phyloP scores from a whole-genome alignment of 1,284 basidiomycete genomes.

The Ustilago curta region DNA sequence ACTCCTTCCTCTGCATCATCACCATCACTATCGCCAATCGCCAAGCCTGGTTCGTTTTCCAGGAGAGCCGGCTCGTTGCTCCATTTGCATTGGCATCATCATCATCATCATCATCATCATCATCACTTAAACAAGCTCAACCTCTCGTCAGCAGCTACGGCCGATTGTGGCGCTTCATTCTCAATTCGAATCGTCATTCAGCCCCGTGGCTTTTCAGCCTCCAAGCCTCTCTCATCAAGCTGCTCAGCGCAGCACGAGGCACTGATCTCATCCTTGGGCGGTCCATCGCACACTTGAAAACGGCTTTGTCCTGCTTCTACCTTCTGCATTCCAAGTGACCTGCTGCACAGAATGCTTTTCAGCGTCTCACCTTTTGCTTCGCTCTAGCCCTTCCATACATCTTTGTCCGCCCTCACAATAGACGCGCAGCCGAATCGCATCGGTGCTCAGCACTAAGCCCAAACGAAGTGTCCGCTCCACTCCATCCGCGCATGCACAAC shows the following conservation, averaged over 20 bases:
- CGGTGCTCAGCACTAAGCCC: neutral
- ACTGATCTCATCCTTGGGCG: no score
- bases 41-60: neutral
- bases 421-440: neutral
- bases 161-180: neutral
- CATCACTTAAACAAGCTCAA: neutral
- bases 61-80: neutral
- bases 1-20: neutral
- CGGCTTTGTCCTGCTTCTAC: no score
- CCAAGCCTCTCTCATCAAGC: neutral
- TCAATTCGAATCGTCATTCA: constrained; percentile 6
- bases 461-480: neutral
- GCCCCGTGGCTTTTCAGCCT: neutral
- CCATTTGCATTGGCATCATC: neutral
- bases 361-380: neutral
- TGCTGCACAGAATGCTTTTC: constrained; percentile 1
- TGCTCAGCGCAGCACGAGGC: neutral
- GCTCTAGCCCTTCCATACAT: neutral
- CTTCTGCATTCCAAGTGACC: neutral
- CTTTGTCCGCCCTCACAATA: neutral
- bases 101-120: neutral
- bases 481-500: neutral
- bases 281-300: neutral
- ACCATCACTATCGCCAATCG: neutral
- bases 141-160: neutral